phyloP scores from a whole-genome alignment of 2,329 filamentous ascomycete genomes.

The Stemphylium beticola region DNA sequence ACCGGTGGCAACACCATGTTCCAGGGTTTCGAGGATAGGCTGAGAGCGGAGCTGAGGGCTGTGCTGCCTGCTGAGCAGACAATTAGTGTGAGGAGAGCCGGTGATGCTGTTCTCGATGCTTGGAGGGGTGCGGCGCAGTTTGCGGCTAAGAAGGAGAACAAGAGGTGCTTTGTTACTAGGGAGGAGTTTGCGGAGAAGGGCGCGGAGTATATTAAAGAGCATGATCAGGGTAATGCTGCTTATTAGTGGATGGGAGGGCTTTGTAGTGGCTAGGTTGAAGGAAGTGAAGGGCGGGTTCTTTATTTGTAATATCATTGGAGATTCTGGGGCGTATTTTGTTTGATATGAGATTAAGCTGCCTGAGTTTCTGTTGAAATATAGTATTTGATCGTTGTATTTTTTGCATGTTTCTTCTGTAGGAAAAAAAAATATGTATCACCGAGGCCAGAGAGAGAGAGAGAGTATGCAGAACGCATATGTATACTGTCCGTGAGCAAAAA shows the following conservation, averaged over 20 bases:
- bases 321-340: background rate
- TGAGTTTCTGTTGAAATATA: too few species aligned
- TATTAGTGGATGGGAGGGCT: constrained; percentile 4
- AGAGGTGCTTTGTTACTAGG: constrained; percentile 71
- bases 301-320: background rate
- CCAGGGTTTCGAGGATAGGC: constrained; percentile 86
- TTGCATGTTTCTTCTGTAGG: too few species aligned
- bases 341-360: too few species aligned
- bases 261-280: background rate
- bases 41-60: constrained; percentile 68
- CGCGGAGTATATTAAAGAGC: constrained; percentile 86
- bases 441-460: too few species aligned
- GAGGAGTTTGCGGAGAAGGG: constrained; percentile 93
- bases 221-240: constrained; percentile 52
- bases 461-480: too few species aligned
- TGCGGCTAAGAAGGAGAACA: constrained; percentile 68
- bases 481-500: too few species aligned
- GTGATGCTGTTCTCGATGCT: constrained; percentile 81
- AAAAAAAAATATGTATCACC: too few species aligned
- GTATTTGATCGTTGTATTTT: too few species aligned
- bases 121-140: constrained; percentile 93
- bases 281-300: background rate
- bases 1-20: constrained; percentile 94
- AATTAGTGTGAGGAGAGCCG: constrained; percentile 74
- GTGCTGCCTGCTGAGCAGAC: constrained; percentile 74